Evolutionary conservation across 2,329 filamentous ascomycete species (phyloP).

Genomic region (Juglanconis oblonga): DNA sequence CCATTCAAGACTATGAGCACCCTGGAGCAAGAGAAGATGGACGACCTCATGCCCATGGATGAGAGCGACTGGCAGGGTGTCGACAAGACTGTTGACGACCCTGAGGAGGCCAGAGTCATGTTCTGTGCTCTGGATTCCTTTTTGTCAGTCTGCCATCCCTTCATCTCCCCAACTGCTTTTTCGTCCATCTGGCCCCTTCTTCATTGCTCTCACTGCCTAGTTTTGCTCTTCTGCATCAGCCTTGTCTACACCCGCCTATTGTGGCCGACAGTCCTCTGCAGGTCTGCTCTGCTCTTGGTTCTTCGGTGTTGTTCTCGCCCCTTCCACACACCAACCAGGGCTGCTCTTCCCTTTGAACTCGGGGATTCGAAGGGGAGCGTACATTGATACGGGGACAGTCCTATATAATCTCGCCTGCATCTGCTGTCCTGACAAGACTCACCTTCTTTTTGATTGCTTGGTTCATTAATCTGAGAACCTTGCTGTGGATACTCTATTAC

Average conservation of each 20-base stretch:
- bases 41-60: slow-evolving; percentile 21
- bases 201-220: background rate
- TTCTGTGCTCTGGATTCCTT: slow-evolving; percentile 86
- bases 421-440: no score
- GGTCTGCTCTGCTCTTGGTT: no score
- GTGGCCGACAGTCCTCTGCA: no score
- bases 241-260: background rate
- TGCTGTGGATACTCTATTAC: background rate
- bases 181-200: background rate
- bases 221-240: background rate
- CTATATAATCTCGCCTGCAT: no score
- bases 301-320: no score
- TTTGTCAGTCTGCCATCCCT: slow-evolving; percentile 56
- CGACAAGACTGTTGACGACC: slow-evolving; percentile 66
- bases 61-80: slow-evolving; percentile 56
- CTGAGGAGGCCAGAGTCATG: slow-evolving; percentile 77
- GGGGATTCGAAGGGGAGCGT: no score
- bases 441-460: background rate
- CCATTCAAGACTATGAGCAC: background rate
- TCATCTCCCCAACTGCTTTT: background rate
- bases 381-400: no score
- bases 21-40: slow-evolving; percentile 5
- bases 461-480: background rate
- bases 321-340: no score
- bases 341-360: no score